Evolutionary conservation across 2,329 filamentous ascomycete genomes (phyloP).

Genomic region (Penicillium sclerotiorum): DNA sequence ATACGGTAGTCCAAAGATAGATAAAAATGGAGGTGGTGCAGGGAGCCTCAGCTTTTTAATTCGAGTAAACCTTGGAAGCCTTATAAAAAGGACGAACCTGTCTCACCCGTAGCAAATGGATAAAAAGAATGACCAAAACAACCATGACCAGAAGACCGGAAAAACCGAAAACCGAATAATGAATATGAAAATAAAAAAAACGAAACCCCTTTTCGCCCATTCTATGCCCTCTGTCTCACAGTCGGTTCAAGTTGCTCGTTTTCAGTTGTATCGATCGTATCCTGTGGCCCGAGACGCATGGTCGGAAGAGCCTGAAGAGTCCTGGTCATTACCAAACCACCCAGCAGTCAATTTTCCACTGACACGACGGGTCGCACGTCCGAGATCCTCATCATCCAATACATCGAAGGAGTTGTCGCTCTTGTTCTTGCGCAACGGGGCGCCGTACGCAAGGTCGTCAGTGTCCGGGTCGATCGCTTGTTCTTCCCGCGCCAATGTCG

Average conservation of each 20-base stretch:
- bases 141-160: background rate
- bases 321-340: slow-evolving; percentile 34
- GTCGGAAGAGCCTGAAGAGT: slow-evolving; percentile 29
- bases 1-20: no score
- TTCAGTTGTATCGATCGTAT: slow-evolving; percentile 23
- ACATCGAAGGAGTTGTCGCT: slow-evolving; percentile 90
- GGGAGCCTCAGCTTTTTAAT: background rate
- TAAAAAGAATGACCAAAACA: background rate
- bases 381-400: slow-evolving; percentile 71
- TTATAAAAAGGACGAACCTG: background rate
- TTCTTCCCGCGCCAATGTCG: slow-evolving; percentile 79
- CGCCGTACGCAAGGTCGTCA: slow-evolving; percentile 46
- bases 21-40: background rate
- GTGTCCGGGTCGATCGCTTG: slow-evolving; percentile 54
- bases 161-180: no score
- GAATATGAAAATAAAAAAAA: background rate
- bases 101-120: background rate
- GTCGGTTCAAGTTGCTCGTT: no score
- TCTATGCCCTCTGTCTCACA: background rate
- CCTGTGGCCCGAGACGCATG: slow-evolving; percentile 31
- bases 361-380: slow-evolving; percentile 27
- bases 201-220: no score
- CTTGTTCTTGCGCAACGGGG: slow-evolving; percentile 70
- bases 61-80: background rate
- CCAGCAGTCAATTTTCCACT: slow-evolving; percentile 34